Evolutionary conservation across 2,329 filamentous ascomycete species (phyloP).

Genomic region (Coniella lustricola): DNA sequence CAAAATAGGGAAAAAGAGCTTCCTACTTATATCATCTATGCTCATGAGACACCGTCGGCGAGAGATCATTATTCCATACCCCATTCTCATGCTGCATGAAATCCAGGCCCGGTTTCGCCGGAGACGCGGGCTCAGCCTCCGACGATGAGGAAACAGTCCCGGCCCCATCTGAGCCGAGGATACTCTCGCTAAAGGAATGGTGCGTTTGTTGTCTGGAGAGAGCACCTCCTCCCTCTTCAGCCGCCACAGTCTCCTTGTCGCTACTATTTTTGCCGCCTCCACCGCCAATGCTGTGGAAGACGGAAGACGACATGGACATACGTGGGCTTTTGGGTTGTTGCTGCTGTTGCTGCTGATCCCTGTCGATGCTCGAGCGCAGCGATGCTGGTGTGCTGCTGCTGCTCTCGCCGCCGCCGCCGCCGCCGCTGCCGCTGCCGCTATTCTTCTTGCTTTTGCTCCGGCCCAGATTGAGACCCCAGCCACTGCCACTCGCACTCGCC

Average conservation of each 20-base stretch:
- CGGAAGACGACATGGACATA: constrained; percentile 20
- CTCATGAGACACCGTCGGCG: constrained; percentile 3
- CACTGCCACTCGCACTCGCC: constrained; percentile 22
- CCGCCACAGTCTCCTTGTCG: background rate
- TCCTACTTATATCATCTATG: constrained; percentile 11
- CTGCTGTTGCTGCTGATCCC: too few species aligned
- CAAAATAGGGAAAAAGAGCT: too few species aligned
- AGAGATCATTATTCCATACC: constrained; percentile 12
- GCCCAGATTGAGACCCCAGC: constrained; percentile 27
- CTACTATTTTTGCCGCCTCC: background rate
- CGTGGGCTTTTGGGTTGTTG: constrained; percentile 16
- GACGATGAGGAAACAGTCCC: constrained; percentile 11
- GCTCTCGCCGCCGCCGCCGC: too few species aligned
- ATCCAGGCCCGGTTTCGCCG: constrained; percentile 10
- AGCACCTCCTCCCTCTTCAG: background rate
- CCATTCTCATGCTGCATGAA: constrained; percentile 15
- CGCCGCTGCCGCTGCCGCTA: constrained; percentile 17
- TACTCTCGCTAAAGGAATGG: constrained; percentile 19
- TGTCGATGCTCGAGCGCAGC: constrained; percentile 14
- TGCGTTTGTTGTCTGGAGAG: constrained; percentile 16
- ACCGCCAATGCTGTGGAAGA: constrained; percentile 4
- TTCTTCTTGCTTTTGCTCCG: constrained; percentile 12
- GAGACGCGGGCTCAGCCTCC: constrained; percentile 9
- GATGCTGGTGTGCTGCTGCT: constrained; percentile 14
- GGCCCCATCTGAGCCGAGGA: constrained; percentile 13